Base-by-base conservation (phyloP, 805 yeast genomes). In the Ogataea zsoltii region DNA sequence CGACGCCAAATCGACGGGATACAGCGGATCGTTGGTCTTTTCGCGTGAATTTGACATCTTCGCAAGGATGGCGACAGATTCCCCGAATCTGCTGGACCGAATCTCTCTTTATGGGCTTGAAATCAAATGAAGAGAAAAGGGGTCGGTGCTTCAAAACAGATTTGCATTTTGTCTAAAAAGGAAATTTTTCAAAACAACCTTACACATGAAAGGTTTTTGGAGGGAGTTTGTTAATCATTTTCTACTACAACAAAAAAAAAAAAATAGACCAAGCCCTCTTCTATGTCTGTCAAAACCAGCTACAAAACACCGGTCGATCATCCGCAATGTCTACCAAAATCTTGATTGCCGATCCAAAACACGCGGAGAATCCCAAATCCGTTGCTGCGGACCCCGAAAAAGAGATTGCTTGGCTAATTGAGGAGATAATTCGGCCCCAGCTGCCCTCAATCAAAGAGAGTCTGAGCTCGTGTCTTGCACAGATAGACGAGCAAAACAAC, bases 361-460 rank as follows among this genome's bases (percentile, higher is more conserved):
- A 25, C 5, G 26, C 34, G n/a, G 36, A 30, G 17, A 37, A 32
- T 23, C 33, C 42, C n/a, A 35, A 33, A 15, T 26, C 26, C 9
- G 37, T 46, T 3, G 23, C 43, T 9, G 48, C 55, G 9, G 56
- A 56, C 18, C 19, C 50, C 2, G 31, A 37, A 16, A 49, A 49
- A 17, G 76, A 79, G 50, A 65, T 71, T 36, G 35, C 55, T 33
- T 75, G 84, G 83, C 61, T 80, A 42, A 67, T 79, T 23, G 53
- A 68, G 25, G 70, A 72, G 44, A 66, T 80, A 21, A 69, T 76
- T 15, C 61, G 66, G 33, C 80, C 82, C 0, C 77, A 72, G 45
- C 45, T 78, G 17, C 81, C 81, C 5, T 63, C 67, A 18, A 60
- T 79, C 1, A 58, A 66, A 23, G 82, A 76, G 29, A 70, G 72